Base-by-base conservation (phyloP, 768 basidiomycete genomes). In the Coprinopsis sp. region DNA sequence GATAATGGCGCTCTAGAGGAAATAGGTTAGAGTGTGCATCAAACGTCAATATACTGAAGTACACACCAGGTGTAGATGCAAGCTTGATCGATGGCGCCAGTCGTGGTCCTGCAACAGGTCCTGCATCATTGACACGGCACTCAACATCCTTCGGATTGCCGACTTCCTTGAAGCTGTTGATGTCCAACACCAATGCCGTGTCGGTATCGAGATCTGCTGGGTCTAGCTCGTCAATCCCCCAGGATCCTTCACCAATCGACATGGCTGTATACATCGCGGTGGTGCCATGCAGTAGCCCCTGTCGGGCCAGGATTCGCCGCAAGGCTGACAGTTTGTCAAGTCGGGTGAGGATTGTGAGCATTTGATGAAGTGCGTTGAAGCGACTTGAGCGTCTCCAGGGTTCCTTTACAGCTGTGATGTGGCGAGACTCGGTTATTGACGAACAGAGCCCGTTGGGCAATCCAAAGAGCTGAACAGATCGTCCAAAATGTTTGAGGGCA, bases 401-500 rank as follows among this genome's bases (percentile, higher is more conserved):
- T 11, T 64, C 49, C 42, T 67, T 67, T 3, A 66, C 58, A 3
- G 63, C 65, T 24, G 51, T 53, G 33, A 63, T 62, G 29, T 64
- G 63, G 30, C 61, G 62, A 3, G 58, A 62, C 43, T 67, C 64
- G 1, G 64, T 67, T 16, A 64, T 65, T 14, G 64, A 64, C 0
- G 63, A 62, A 29, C 63, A 65, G 0, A 64, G 37, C 6, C 64
- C 53, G 50, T 65, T 63, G 3, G 60, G 59, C 1, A 57, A 53
- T 4, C 62, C 61, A 49, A 63, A 65, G 22, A 49, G 37, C 6
- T 40, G 33, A 28, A 61, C 60, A 1, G 53, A 46, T 0, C n/a
- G 16, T 12, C 37, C 12, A 51, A 59, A 63, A 41, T 64, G 63
- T 10, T 39, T 23, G 2, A 63, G 50, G 6, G 61, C 40, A 51